Evolutionary conservation across 2,329 filamentous ascomycete genomes (phyloP).

Genomic region (Neonectria faginata): DNA sequence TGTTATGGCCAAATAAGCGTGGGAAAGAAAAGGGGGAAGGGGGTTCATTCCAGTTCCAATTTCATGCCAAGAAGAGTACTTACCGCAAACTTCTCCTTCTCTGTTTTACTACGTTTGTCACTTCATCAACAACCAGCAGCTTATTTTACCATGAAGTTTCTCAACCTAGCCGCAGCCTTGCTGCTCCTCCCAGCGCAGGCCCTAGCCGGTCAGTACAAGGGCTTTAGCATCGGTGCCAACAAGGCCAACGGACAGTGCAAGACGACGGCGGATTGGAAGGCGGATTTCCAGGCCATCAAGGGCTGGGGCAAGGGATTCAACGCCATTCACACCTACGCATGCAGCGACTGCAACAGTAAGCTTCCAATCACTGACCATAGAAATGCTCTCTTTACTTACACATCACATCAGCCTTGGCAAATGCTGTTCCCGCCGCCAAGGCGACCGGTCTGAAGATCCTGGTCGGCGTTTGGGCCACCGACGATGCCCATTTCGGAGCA

Average conservation of each 20-base stretch:
- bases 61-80: not conserved
- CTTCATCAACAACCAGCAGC: not conserved
- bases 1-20: constrained; percentile 1
- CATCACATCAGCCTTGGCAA: constrained; percentile 33
- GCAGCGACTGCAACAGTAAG: constrained; percentile 41
- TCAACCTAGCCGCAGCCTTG: constrained; percentile 33
- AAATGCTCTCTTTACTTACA: constrained; percentile 2
- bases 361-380: not conserved
- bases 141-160: constrained; percentile 34
- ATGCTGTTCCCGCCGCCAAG: constrained; percentile 43
- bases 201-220: constrained; percentile 40
- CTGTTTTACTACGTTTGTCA: not conserved
- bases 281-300: constrained; percentile 43
- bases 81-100: not conserved
- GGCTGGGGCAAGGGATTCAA: constrained; percentile 44
- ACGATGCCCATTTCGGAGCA: constrained; percentile 39
- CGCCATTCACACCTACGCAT: constrained; percentile 39
- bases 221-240: constrained; percentile 43
- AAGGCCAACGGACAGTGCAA: constrained; percentile 38
- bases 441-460: constrained; percentile 41
- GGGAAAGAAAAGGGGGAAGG: constrained; percentile 4
- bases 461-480: constrained; percentile 41
- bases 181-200: constrained; percentile 38
- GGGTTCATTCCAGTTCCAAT: not conserved
- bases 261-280: constrained; percentile 42